Base-by-base conservation (phyloP, 371 early-diverging fungal genomes). In the Dichotomocladium elegans region DNA sequence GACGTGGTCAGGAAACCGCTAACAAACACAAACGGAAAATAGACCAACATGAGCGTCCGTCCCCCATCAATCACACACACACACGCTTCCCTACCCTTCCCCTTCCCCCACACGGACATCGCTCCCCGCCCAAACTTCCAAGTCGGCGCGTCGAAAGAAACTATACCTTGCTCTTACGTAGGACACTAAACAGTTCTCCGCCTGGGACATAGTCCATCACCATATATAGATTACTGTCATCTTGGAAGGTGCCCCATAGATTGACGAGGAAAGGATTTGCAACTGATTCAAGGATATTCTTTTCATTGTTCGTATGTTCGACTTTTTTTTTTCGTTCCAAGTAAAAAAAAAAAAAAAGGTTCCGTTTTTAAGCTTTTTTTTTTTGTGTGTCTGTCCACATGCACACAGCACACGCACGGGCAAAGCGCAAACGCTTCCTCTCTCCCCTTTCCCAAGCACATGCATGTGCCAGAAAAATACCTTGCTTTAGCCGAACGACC, bases 261-360 rank as follows among this genome's bases (percentile, higher is more conserved):
- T 91, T 86, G 49, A 99, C 96, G 43, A 99, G 72, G 71, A 98
- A 99, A 4, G 98, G 96, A 67, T 92, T 92, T 37, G 87, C 81
- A 29, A 87, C 83, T 25, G 78, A 74, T 62, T 91, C 92, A 41
- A 99, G 74, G 56, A 99, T 95, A 37, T 87, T 80, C 66, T 93
- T 91, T 74, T 99, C 99, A 69, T 93, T 95, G 64, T 95, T 88
- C 17, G 96, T 93, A 65, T 99, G 99, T 64, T 97, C 97, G n/a
- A 98, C 93, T 54, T 24, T 22, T n/a, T 19, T 25, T n/a, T 14
- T 4, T 19, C 25, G 45, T n/a, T 44, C 26, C 2, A 44, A 24
- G 17, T 8, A 47, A 5, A 15, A 47, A 47, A 19, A n/a, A n/a
- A n/a, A n/a, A n/a, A n/a, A n/a, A n/a, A n/a, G n/a, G n/a, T n/a